Evolutionary conservation across 75 land plant species (phyloP).

Genomic region (Picea sitchensis): DNA sequence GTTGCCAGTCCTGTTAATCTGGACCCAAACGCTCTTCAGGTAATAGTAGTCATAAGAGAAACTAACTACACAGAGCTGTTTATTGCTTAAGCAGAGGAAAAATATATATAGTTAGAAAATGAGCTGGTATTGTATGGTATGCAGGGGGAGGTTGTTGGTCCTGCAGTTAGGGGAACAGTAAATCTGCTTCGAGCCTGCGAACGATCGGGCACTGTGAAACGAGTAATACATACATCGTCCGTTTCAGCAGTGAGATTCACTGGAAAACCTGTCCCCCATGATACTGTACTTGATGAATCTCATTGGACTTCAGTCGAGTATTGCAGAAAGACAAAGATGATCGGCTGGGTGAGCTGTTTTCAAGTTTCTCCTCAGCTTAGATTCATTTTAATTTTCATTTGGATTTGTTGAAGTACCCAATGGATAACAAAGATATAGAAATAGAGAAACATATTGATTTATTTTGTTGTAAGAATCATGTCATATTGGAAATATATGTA

Average conservation of each 20-base stretch:
- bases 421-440: too few relatives aligned
- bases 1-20: slow-evolving; percentile 34
- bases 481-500: too few relatives aligned
- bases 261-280: slow-evolving; percentile 3
- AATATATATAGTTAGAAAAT: neutral
- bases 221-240: slow-evolving; percentile 1
- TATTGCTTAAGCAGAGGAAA: neutral
- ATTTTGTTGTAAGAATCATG: too few relatives aligned
- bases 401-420: neutral
- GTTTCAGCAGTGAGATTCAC: slow-evolving; percentile 1
- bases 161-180: neutral
- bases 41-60: neutral
- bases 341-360: slow-evolving; percentile 1
- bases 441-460: too few relatives aligned
- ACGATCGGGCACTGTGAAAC: neutral
- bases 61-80: neutral
- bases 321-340: slow-evolving; percentile 40
- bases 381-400: too few relatives aligned
- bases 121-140: neutral
- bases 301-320: slow-evolving; percentile 1
- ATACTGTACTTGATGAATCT: slow-evolving; percentile 16
- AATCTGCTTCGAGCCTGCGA: neutral
- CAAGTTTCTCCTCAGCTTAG: neutral
- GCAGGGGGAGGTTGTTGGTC: slow-evolving; percentile 1
- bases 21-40: slow-evolving; percentile 19